A percentile compares a stretch with the other conserved stretches of the same genome.
phyloP scores from a whole-genome alignment of 140 eudicot species.

The Ambrosia hybrid region DNA sequence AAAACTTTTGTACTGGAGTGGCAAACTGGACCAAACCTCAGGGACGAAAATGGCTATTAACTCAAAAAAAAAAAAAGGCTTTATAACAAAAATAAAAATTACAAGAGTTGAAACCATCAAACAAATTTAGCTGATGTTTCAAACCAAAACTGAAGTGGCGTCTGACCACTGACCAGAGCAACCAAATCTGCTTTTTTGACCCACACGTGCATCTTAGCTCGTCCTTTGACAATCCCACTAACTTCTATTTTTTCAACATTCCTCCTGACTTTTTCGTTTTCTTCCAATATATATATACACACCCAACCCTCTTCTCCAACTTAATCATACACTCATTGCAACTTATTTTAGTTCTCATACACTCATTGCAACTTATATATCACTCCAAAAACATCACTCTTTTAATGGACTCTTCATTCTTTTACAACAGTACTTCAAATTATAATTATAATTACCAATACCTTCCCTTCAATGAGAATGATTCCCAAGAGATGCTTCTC shows the following conservation, averaged over 20 bases:
- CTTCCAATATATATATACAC: background rate
- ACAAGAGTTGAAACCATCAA: constrained; percentile 12
- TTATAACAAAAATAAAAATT: background rate
- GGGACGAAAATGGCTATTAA: too few species aligned
- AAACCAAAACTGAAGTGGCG: constrained; percentile 19
- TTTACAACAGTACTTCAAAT: background rate
- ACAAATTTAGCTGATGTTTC: constrained; percentile 9
- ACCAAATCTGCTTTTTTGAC: constrained; percentile 37
- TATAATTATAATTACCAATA: constrained; percentile 6
- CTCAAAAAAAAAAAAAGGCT: too few species aligned
- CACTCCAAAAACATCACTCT: background rate
- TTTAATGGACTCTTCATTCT: constrained; percentile 33
- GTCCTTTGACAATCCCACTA: constrained; percentile 28
- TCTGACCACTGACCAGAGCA: constrained; percentile 37
- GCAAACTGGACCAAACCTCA: too few species aligned
- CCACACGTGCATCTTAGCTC: constrained; percentile 26
- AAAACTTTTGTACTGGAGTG: too few species aligned
- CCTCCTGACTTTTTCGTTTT: background rate
- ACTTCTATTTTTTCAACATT: constrained; percentile 15
- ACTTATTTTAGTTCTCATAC: background rate
- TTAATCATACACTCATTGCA: constrained; percentile 15
- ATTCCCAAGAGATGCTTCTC: constrained; percentile 58
- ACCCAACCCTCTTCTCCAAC: background rate
- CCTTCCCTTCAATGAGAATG: constrained; percentile 59
- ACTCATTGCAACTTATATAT: background rate